phyloP scores from a whole-genome alignment of 139 green algal species.

The Picochlorum sp. region DNA sequence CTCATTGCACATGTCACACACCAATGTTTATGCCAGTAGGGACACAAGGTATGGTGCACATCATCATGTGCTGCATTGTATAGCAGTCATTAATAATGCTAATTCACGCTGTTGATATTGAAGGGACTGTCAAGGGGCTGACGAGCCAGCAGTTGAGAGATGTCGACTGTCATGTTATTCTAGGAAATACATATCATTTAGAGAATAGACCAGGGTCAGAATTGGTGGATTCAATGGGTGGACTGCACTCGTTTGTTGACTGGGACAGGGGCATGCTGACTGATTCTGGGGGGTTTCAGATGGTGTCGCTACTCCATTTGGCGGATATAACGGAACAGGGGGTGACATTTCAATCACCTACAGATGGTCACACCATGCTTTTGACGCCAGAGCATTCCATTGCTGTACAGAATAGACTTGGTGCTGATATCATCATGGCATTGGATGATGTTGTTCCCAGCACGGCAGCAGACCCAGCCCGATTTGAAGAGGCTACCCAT shows the following conservation, averaged over 20 bases:
- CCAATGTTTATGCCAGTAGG: conserved; percentile 99
- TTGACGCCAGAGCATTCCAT: conserved; percentile 94
- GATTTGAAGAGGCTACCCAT: conserved; percentile 89
- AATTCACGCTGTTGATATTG: not conserved
- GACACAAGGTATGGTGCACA: conserved; percentile 66
- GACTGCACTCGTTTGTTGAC: conserved; percentile 86
- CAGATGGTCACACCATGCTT: conserved; percentile 81
- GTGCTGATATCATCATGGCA: conserved; percentile 94
- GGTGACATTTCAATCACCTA: conserved; percentile 74
- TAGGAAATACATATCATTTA: conserved; percentile 92
- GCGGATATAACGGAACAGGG: conserved; percentile 88
- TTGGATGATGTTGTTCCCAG: conserved; percentile 91
- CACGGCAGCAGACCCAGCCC: conserved; percentile 27
- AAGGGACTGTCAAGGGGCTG: conserved; percentile 70
- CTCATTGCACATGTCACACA: conserved; percentile 74
- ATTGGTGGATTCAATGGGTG: conserved; percentile 66
- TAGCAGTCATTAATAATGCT: too few relatives aligned
- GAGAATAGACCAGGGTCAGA: conserved; percentile 58
- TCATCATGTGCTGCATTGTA: not conserved
- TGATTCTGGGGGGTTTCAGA: conserved; percentile 73
- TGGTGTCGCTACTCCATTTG: conserved; percentile 83
- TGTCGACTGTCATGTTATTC: conserved; percentile 77
- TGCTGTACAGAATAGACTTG: conserved; percentile 76
- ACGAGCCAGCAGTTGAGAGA: conserved; percentile 69
- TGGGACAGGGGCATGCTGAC: conserved; percentile 75